Base-by-base conservation (phyloP, 495 filamentous ascomycete species). In the Aspergillus indologenus region DNA sequence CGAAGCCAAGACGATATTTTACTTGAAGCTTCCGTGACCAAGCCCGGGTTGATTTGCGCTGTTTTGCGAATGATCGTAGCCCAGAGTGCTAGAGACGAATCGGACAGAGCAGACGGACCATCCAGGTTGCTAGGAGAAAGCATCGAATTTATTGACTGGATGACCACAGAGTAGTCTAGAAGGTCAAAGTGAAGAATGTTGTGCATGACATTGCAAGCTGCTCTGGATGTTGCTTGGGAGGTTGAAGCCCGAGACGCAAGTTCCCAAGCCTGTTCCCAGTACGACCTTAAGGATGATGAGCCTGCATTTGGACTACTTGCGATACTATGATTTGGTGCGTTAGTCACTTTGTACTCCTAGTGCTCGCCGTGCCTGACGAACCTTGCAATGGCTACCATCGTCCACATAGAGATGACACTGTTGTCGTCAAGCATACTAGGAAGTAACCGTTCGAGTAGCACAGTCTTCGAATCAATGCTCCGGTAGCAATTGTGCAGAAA, bases 231-330 rank as follows among this genome's bases (percentile, higher is more conserved):
- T 3, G 75, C 68, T 45, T 85, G 79, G 26, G 89, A 86, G 44
- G 86, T 87, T 24, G 94, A 76, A 57, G 83, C 83, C 26, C 92
- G 84, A 45, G 81, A 81, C 26, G 87, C 82, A 11, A 90, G 72
- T 55, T 91, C 86, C 88, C 91, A 95, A 42, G 84, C 77, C 59
- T 87, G 83, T 40, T 82, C 77, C 93, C 92, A 97, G 29, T 73
- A 61, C 14, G 45, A 44, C 53, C 63, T 72, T 7, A 86, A 45
- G 12, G 57, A 57, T 8, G 67, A 45, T 11, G 56, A 56, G 31
- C 65, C 58, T 29, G 73, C 72, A 64, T 63, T 54, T 7, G 63
- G 45, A 19, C 64, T 66, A 17, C 55, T 64, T 2, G 68, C 71
- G 53, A 78, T 66, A 55, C 77, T 79, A 53, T 60, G 7, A 51